A percentile compares a stretch with the other conserved stretches of the same genome.
Evolutionary conservation across 495 filamentous ascomycete genomes (phyloP).

Genomic region (Cetradonia linearis): DNA sequence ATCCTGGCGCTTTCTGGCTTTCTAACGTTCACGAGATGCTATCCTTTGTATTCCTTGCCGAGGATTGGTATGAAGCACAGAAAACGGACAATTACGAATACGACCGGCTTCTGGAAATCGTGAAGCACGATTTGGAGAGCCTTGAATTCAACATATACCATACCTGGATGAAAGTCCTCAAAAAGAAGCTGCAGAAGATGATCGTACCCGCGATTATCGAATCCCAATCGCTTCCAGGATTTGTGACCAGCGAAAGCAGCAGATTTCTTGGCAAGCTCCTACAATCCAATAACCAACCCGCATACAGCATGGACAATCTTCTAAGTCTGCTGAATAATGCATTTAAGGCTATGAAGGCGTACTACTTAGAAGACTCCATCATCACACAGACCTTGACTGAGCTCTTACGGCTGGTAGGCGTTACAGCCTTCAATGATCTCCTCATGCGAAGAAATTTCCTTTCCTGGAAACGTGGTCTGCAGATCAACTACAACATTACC

Average conservation of each 20-base stretch:
- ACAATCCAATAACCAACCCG: slow-evolving; percentile 73
- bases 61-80: slow-evolving; percentile 99
- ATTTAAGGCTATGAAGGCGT: slow-evolving; percentile 96
- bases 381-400: slow-evolving; percentile 92
- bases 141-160: slow-evolving; percentile 99
- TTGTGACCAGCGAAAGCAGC: slow-evolving; percentile 96
- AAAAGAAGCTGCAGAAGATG: slow-evolving; percentile 99
- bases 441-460: slow-evolving; percentile 97
- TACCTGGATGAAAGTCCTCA: slow-evolving; percentile 99
- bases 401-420: slow-evolving; percentile 84
- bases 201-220: slow-evolving; percentile 99
- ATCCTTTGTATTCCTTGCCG: slow-evolving; percentile 96
- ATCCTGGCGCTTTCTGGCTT: slow-evolving; percentile 96
- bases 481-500: slow-evolving; percentile 99
- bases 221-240: slow-evolving; percentile 93
- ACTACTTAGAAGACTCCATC: slow-evolving; percentile 92
- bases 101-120: slow-evolving; percentile 92
- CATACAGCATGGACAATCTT: slow-evolving; percentile 98
- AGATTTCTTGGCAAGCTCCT: slow-evolving; percentile 95
- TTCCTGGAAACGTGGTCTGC: slow-evolving; percentile 96
- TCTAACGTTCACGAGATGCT: slow-evolving; percentile 99
- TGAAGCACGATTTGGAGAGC: slow-evolving; percentile 97
- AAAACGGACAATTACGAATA: slow-evolving; percentile 99
- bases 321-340: slow-evolving; percentile 93
- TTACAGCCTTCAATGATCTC: slow-evolving; percentile 97